Base-by-base conservation (phyloP, 2,329 filamentous ascomycete genomes). In the Colletotrichum tabaci region DNA sequence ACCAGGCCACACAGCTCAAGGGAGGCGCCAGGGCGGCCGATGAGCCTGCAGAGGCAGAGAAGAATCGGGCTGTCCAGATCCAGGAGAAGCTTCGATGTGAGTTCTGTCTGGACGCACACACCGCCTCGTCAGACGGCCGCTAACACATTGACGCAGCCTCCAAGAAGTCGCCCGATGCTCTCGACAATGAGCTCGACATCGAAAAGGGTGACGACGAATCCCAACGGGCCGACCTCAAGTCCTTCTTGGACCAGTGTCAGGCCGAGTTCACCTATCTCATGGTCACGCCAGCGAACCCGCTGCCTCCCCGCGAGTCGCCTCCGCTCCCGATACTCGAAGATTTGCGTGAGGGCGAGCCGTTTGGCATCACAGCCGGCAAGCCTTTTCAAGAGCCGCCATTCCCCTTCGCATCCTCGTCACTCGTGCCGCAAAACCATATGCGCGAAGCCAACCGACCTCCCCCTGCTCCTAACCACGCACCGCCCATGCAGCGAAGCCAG, bases 1-100 rank as follows among this genome's bases (percentile, higher is more conserved):
- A 94, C 74, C 94, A 98, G 84, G 88, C 93, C 26, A 88, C 89
- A 64, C 92, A 95, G 83, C 86, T 90, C 73, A 93, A 91, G 74
- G 83, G 87, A 21, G 84, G 87, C 30, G 84, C 81, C 76, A 61
- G 82, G 71, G 74, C 85, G 80, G 77, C 84, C 80, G 74, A 86
- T 80, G 74, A 86, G n/a, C 56, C 65, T 18, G 58, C 73, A 80
- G 74, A 86, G 81, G 79, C 83, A 16, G 86, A 88, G 72, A 87
- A 87, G 72, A 87, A 89, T 65, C 84, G 87, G 61, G 84, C 85
- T 9, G 81, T 87, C 18, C 82, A 88, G 77, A 86, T 90, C 46
- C 84, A 89, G 73, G 88, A 91, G 75, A 88, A 88, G 78, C 80
- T 90, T 26, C 84, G 86, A 77, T 82, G 89, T 91, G 79, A 74